Evolutionary conservation across 768 basidiomycete genomes (phyloP).

Genomic region (Rhizopogon vinicolor): DNA sequence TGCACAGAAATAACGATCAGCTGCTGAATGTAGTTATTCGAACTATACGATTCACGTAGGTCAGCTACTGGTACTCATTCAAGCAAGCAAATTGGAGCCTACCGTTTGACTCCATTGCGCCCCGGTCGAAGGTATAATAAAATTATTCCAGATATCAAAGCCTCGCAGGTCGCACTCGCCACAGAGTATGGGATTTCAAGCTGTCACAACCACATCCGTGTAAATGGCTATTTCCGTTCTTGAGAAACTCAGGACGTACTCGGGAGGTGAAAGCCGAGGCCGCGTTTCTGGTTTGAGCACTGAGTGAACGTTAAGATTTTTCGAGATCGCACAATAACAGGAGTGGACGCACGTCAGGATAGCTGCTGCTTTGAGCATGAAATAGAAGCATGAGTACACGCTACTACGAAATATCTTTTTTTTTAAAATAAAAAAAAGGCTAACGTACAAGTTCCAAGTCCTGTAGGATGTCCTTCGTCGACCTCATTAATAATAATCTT

Average conservation of each 20-base stretch:
- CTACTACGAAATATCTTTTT: neutral
- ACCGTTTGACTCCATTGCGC: constrained; percentile 7
- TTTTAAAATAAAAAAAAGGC: neutral
- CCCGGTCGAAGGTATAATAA: constrained; percentile 18
- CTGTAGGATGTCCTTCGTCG: neutral
- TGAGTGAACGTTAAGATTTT: neutral
- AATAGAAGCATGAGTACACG: neutral
- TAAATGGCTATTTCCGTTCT: neutral
- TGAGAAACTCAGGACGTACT: neutral
- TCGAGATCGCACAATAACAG: neutral
- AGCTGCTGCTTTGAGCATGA: neutral
- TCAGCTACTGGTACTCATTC: neutral
- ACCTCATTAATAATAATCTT: neutral
- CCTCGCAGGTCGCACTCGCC: constrained; percentile 8
- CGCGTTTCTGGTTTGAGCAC: neutral
- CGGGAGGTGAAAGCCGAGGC: neutral
- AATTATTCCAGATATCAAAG: constrained; percentile 14
- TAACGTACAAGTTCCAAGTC: neutral
- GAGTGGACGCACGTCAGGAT: neutral
- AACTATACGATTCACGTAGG: neutral
- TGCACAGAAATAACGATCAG: neutral
- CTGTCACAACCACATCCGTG: neutral
- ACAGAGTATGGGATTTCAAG: constrained; percentile 19
- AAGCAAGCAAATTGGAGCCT: neutral
- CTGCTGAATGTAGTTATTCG: neutral